Evolutionary conservation across 257 asterid genomes (phyloP).

Genomic region (Anisodus tanguticus): DNA sequence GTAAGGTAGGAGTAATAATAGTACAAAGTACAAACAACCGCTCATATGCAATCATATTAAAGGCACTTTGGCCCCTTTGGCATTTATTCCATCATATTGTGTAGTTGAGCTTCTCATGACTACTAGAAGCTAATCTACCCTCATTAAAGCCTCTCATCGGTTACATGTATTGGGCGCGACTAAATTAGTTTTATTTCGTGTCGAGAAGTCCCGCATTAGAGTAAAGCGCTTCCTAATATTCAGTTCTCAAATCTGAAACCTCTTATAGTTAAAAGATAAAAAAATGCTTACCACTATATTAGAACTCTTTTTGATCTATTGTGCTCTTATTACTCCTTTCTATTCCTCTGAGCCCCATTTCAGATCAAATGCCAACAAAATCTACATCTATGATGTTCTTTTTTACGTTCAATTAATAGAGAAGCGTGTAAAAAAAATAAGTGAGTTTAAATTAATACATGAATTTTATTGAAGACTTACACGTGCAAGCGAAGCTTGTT

Average conservation of each 20-base stretch:
- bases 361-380: too few species aligned
- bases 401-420: too few species aligned
- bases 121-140: slow-evolving; percentile 26
- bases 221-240: too few species aligned
- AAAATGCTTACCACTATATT: too few species aligned
- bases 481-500: not conserved
- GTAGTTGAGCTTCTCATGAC: slow-evolving; percentile 28
- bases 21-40: slow-evolving; percentile 20
- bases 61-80: not conserved
- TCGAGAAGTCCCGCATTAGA: too few species aligned
- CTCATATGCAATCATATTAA: slow-evolving; percentile 13
- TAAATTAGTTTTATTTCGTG: too few species aligned
- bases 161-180: too few species aligned
- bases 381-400: not conserved
- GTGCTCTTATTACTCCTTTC: too few species aligned
- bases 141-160: not conserved
- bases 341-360: too few species aligned
- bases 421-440: not conserved
- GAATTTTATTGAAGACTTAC: not conserved
- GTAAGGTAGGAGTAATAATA: not conserved
- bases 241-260: too few species aligned
- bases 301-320: too few species aligned
- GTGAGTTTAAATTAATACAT: not conserved
- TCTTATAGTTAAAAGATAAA: too few species aligned
- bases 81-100: slow-evolving; percentile 18